Base-by-base conservation (phyloP, 1,284 basidiomycete species). In the Pseudozyma flocculosa region DNA sequence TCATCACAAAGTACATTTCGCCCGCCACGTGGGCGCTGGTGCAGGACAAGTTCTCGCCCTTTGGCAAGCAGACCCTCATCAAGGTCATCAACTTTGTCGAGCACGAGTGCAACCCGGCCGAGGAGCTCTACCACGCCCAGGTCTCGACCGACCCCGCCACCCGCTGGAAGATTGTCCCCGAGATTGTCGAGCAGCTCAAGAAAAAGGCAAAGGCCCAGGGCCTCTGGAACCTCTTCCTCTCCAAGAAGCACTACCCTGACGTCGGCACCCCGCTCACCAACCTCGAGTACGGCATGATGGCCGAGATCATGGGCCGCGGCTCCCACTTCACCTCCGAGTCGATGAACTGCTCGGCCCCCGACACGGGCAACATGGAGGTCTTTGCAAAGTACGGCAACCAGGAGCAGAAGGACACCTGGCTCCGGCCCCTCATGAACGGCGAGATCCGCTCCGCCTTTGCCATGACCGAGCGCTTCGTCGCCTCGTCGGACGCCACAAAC, bases 231-330 rank as follows among this genome's bases (percentile, higher is more conserved):
- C 83, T 98, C 40, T 97, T 97, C 84, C 82, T 97, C 61, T 92
- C 89, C 83, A 92, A 91, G 80, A 83, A 85, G 43, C 92, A 95
- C 78, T 96, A 94, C 79, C 91, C 91, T 15, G 50, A 61, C 39
- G 46, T 56, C 72, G 93, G 94, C 46, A 87, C 90, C n/a, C 87
- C 88, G 15, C 82, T 97, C 65, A 88, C 87, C 24, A 97, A 97
- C 80, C 83, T 98, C 50, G 93, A 97, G 88, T 98, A 98, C 79
- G 91, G 89, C 43, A 88, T 96, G 38, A 94, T 97, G 86, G 92
- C 92, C 38, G 94, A 98, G 80, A 81, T 97, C 55, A 85, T 95
- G 68, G 94, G 93, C 13, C 85, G 92, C 60, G 86, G 84, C 36
- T 86, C 87, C 5, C 87, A 87, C 69, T 81, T 92, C 45, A 88